Evolutionary conservation across 805 yeast species (phyloP).

Genomic region (Tetrapisispora taiwanensis): DNA sequence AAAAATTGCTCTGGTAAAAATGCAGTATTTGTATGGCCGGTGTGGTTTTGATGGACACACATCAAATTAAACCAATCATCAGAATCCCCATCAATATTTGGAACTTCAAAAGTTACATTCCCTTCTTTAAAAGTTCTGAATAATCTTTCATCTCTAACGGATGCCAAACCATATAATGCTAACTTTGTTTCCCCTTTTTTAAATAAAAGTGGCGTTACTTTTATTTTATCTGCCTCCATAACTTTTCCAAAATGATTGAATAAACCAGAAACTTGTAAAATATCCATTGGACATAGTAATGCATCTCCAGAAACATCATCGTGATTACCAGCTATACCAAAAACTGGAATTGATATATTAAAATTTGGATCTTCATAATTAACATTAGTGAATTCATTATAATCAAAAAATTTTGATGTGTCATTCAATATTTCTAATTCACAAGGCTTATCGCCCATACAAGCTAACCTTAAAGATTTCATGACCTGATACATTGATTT

Average conservation of each 20-base stretch:
- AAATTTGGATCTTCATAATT: conserved; percentile 87
- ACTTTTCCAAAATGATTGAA: conserved; percentile 86
- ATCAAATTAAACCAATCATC: conserved; percentile 76
- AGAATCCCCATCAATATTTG: conserved; percentile 41
- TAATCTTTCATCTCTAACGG: conserved; percentile 80
- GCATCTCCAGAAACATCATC: conserved; percentile 92
- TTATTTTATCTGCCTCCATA: conserved; percentile 61
- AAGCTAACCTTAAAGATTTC: conserved; percentile 53
- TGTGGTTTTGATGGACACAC: conserved; percentile 88
- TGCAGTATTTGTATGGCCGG: conserved; percentile 67
- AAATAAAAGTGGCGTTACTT: conserved; percentile 64
- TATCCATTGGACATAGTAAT: conserved; percentile 74
- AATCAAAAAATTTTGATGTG: conserved; percentile 47
- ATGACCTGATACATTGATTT: conserved; percentile 78
- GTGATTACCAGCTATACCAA: conserved; percentile 91
- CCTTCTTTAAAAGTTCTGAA: conserved; percentile 75
- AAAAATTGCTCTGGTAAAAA: conserved; percentile 77
- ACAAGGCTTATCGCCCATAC: conserved; percentile 82
- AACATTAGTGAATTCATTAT: conserved; percentile 56
- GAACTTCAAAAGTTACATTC: conserved; percentile 67
- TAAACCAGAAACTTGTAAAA: conserved; percentile 70
- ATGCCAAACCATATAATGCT: conserved; percentile 82
- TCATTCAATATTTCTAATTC: conserved; percentile 77
- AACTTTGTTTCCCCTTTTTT: conserved; percentile 75
- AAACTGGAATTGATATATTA: conserved; percentile 80